Base-by-base conservation (phyloP, 768 basidiomycete species). In the Tricholoma sp. region DNA sequence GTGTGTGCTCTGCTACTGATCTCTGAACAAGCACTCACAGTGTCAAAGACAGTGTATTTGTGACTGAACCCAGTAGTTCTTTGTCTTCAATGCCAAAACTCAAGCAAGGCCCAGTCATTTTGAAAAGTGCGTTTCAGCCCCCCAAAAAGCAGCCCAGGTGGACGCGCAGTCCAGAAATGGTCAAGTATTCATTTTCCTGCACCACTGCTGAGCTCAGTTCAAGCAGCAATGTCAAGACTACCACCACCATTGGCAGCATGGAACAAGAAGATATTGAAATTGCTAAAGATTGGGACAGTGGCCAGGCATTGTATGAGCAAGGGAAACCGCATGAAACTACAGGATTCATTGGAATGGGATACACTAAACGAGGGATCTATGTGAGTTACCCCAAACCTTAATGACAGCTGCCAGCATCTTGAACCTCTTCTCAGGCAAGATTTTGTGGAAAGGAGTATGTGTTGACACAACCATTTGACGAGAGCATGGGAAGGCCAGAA, bases 381-480 rank as follows among this genome's bases (percentile, higher is more conserved):
- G 22, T 47, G 22, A 43, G 41, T 11, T n/a, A 14, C 24, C n/a
- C n/a, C n/a, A n/a, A n/a, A 27, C 5, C 5, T 27, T 27, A 41
- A 41, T 18, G 5, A 27, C 24, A 41, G 39, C n/a, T 7, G 2
- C 37, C 37, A 16, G 12, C 11, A 14, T 16, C 37, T 6, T n/a
- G 11, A 39, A 39, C 37, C 3, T 39, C 5, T 14, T 14, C 5
- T 12, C 16, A 39, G 16, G 37, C 37, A 39, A 16, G 37, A 39
- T 39, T 39, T n/a, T 3, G 6, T n/a, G 37, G 37, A 1, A 39
- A 6, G n/a, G 37, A 39, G 37, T 39, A 39, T 39, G 37, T 39
- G 14, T 18, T 39, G 6, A 39, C 37, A 1, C 57, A 62, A 22
- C 58, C 59, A 2, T 46, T 50, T 10, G 61, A 59, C 37, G 47